These are phyloP conservation scores for Parasitella parasitica DNA, from an alignment of 371 early-diverging fungal species.

Conservation along the genomic window DNA sequence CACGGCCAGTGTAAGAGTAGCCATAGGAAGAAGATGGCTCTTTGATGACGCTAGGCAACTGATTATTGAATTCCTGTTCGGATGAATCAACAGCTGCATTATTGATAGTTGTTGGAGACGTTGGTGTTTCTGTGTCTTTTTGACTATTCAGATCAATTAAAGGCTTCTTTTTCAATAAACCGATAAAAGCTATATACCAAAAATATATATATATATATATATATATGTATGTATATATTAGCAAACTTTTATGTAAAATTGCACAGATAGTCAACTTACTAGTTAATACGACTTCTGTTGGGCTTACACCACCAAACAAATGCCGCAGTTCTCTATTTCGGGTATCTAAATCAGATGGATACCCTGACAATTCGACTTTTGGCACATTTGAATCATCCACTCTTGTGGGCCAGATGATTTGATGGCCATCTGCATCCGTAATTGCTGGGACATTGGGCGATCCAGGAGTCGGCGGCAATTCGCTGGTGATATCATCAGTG, in stretches of 20 bases:
- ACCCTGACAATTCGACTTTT: slow-evolving; percentile 34
- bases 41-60: slow-evolving; percentile 24
- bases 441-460: slow-evolving; percentile 12
- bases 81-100: slow-evolving; percentile 18
- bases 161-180: slow-evolving; percentile 42
- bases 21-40: slow-evolving; percentile 36
- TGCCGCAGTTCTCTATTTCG: slow-evolving; percentile 39
- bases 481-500: slow-evolving; percentile 4
- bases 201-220: too few species aligned
- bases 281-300: slow-evolving; percentile 40
- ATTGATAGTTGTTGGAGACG: slow-evolving; percentile 13
- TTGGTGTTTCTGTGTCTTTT: slow-evolving; percentile 16
- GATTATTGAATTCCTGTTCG: slow-evolving; percentile 38
- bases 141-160: not conserved
- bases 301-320: slow-evolving; percentile 42
- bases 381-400: slow-evolving; percentile 29
- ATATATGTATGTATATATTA: too few species aligned
- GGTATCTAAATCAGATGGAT: slow-evolving; percentile 29
- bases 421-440: slow-evolving; percentile 33
- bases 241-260: too few species aligned
- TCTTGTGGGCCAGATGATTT: slow-evolving; percentile 43
- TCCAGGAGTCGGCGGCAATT: slow-evolving; percentile 14
- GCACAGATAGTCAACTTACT: slow-evolving; percentile 17
- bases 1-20: slow-evolving; percentile 44
- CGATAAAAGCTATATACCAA: slow-evolving; percentile 40